phyloP scores from a whole-genome alignment of 352 stramenopile species.

The Phytophthora sansomeana region DNA sequence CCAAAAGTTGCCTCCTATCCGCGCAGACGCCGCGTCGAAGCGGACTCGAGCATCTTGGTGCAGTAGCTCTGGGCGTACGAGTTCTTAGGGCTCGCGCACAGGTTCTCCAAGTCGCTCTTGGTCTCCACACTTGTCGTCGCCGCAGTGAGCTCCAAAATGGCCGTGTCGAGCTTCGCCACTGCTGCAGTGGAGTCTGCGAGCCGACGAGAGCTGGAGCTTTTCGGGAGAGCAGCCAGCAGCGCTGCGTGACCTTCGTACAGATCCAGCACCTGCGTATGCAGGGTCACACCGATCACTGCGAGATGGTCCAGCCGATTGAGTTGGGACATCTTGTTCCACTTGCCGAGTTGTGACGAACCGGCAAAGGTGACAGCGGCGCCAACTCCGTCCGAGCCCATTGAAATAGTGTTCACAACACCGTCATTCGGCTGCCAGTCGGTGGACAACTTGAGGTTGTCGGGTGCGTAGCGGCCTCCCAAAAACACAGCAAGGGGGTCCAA shows the following conservation, averaged over 20 bases:
- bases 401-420: conserved; percentile 55
- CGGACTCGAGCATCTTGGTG: conserved; percentile 40
- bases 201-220: conserved; percentile 18
- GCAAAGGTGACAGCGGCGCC: conserved; percentile 37
- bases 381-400: conserved; percentile 45
- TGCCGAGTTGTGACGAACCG: conserved; percentile 44
- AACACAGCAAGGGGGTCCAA: conserved; percentile 46
- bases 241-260: conserved; percentile 43
- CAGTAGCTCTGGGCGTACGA: conserved; percentile 49
- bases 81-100: conserved; percentile 42
- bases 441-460: conserved; percentile 38
- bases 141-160: conserved; percentile 37
- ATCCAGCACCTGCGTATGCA: conserved; percentile 53
- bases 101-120: conserved; percentile 36
- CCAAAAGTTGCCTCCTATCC: conserved; percentile 15
- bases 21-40: conserved; percentile 29
- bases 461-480: conserved; percentile 43
- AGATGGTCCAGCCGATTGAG: conserved; percentile 59
- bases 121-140: conserved; percentile 43
- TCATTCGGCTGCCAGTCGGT: conserved; percentile 59
- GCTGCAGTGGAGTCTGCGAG: conserved; percentile 35
- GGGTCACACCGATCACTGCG: conserved; percentile 48
- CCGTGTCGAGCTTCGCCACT: conserved; percentile 27
- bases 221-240: conserved; percentile 37
- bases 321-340: conserved; percentile 63